Conservation (phyloP, 176 grass and related monocot genomes). For the Raddia guianensis region DNA sequence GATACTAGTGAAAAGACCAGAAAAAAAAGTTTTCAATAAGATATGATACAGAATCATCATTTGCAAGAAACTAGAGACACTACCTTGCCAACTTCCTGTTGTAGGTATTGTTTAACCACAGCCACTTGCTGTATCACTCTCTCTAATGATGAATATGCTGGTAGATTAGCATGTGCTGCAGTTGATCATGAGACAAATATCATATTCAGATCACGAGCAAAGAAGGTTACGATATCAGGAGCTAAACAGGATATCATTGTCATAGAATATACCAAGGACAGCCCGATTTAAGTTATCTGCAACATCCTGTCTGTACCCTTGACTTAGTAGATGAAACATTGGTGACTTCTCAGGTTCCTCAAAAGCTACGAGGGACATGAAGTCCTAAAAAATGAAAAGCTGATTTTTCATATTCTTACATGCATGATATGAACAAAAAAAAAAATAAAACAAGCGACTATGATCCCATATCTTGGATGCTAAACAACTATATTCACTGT, state of each 20-base stretch:
- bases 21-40: not conserved
- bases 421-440: constrained; percentile 21
- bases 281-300: constrained; percentile 89
- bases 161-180: constrained; percentile 80
- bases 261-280: constrained; percentile 70
- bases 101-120: constrained; percentile 79
- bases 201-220: not conserved
- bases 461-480: not conserved
- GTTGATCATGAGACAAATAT: constrained; percentile 38
- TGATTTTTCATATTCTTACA: constrained; percentile 18
- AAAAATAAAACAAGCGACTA: constrained; percentile 22
- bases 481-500: not conserved
- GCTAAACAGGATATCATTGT: constrained; percentile 29
- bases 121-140: constrained; percentile 82
- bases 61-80: not conserved
- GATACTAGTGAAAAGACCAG: not conserved
- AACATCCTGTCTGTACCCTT: constrained; percentile 81
- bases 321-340: constrained; percentile 93
- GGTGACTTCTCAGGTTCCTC: constrained; percentile 95
- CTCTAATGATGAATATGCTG: constrained; percentile 88
- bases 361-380: constrained; percentile 89
- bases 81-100: constrained; percentile 90
- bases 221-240: not conserved
- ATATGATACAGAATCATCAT: constrained; percentile 8
- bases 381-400: constrained; percentile 57